These are phyloP conservation scores for Pythium vanterpoolii DNA, from an alignment of 352 stramenopile genomes.

Conservation along the genomic window DNA sequence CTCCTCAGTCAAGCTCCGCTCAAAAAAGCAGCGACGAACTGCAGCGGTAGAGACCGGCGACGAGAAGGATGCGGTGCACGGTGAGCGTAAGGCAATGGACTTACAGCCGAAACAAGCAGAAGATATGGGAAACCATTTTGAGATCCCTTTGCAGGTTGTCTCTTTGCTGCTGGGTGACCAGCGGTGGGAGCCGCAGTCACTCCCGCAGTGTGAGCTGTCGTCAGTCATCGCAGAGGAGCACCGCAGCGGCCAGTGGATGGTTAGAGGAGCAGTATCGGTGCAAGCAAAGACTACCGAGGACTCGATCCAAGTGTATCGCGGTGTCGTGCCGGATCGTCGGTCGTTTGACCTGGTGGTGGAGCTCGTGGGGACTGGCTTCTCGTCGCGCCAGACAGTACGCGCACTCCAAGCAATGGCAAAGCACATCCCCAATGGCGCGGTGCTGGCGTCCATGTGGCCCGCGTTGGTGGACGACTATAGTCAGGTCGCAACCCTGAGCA, in stretches of 20 bases:
- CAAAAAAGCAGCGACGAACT: not conserved
- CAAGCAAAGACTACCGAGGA: not conserved
- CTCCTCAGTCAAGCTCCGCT: not conserved
- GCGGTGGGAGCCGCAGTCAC: constrained; percentile 3
- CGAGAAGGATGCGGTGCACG: not conserved
- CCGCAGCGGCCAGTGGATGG: not conserved
- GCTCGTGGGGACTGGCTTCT: constrained; percentile 22
- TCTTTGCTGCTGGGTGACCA: not conserved
- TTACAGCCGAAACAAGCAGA: not conserved
- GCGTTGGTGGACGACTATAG: constrained; percentile 18
- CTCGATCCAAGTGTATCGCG: constrained; percentile 13
- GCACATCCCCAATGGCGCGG: constrained; percentile 18
- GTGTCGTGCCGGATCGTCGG: constrained; percentile 16
- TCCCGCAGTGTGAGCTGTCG: not conserved
- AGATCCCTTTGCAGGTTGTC: constrained; percentile 2
- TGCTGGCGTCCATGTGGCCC: constrained; percentile 33
- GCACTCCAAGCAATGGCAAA: constrained; percentile 20
- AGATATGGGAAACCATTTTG: not conserved
- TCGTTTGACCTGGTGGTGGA: constrained; percentile 28
- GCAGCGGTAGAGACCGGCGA: not conserved
- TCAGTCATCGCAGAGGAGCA: not conserved
- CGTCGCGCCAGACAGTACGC: constrained; percentile 16
- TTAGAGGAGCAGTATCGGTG: not conserved
- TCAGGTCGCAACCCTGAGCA: constrained; percentile 34
- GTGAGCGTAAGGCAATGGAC: not conserved